Evolutionary conservation across 1,139 yeast species (phyloP), one percentile per base, ranked within the genome.

Genomic region (Debaryomycetaceae sp.): DNA sequence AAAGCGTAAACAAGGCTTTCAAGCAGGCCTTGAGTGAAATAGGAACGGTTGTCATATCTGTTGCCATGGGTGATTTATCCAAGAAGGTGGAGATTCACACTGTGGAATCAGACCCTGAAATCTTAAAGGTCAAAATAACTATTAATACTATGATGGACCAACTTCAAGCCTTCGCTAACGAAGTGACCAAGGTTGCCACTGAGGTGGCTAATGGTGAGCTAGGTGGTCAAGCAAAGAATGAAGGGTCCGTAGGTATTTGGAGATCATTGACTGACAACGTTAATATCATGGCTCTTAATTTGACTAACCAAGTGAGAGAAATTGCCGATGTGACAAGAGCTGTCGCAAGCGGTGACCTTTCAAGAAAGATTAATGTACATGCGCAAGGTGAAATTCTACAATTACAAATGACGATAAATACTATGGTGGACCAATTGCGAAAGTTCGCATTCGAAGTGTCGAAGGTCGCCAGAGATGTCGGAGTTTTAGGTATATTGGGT

Each of bases 91-190:
- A 78, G 42, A 78, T 84, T 36, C 89, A 83, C 55, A 73, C 80
- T 17, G 84, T 78, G 35, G 91, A 85, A 58, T 75, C 79, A 49
- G 91, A 83, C 55, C 87, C 89, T 0, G 84, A 81, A 52, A 85
- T 87, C 48, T 70, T 82, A 48, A 82, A 81, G 54, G 91, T 86
- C 51, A 87, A 87, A 59, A 81, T 80, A 43, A 84, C 94, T 13
- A 86, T 87, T 54, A 87, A 87, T 59, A 81, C 88, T 14, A 85
- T 87, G 91, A 85, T 87, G 86, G 91, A 84, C 58, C 94, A 86
- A 61, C 70, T 87, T 44, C 92, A 84, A 56, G 77, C 87, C 9
- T 87, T 87, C 60, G 91, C 94, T 17, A 76, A 78, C 45, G 95
- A 86, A 60, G 94, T 86, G 30, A 84, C 92, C 26, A 80, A 87